Conservation (phyloP, 1,139 yeast species). For the Zhuliangozyma blackwelliae region DNA sequence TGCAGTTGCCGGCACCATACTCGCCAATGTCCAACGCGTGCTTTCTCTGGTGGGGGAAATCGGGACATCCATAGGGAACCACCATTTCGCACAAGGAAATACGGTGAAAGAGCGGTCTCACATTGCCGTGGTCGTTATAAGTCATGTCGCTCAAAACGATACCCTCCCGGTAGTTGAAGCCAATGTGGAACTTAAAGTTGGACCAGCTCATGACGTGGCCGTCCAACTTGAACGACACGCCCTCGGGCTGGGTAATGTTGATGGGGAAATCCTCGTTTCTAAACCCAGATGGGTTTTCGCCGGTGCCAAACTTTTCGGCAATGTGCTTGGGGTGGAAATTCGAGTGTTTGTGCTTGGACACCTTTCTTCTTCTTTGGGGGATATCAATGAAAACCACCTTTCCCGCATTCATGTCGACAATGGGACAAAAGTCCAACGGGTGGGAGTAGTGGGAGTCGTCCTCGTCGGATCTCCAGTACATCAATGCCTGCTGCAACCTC, state of each 20-base stretch:
- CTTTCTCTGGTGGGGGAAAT: constrained; percentile 76
- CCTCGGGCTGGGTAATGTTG: constrained; percentile 73
- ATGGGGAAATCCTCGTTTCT: constrained; percentile 61
- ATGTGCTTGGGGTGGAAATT: constrained; percentile 65
- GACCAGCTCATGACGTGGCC: constrained; percentile 75
- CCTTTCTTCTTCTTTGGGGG: constrained; percentile 69
- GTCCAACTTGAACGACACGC: constrained; percentile 68
- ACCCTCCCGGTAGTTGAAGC: constrained; percentile 84
- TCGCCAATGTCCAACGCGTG: constrained; percentile 86
- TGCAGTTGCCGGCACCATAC: constrained; percentile 83
- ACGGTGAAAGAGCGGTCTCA: constrained; percentile 71
- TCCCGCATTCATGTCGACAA: constrained; percentile 66
- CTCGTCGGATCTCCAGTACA: constrained; percentile 73
- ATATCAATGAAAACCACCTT: constrained; percentile 72
- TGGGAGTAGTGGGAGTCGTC: constrained; percentile 82
- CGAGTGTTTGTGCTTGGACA: constrained; percentile 63
- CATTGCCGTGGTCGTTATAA: constrained; percentile 70
- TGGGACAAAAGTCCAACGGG: constrained; percentile 80
- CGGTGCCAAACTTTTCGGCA: constrained; percentile 53
- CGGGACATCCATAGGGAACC: constrained; percentile 80
- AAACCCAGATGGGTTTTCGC: constrained; percentile 48
- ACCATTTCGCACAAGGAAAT: constrained; percentile 78
- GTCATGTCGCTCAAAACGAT: constrained; percentile 70
- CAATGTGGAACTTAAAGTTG: constrained; percentile 70
- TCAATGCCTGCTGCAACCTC: constrained; percentile 75